Conservation (phyloP, 2,329 filamentous ascomycete genomes). For the Colletotrichum echinochloae region DNA sequence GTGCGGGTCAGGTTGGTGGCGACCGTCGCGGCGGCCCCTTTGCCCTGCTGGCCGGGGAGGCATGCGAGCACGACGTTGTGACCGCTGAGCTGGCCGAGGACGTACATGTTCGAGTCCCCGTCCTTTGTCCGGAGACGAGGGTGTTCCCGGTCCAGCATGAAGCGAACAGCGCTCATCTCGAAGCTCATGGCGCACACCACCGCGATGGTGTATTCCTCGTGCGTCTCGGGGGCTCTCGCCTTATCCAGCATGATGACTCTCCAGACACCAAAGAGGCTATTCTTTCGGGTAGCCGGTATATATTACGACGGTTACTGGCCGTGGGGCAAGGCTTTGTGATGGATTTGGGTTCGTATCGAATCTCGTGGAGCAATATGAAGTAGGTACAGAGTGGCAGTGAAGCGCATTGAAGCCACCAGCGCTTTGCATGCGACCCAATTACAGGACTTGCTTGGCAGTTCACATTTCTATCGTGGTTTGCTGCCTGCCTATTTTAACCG, state of each 20-base stretch:
- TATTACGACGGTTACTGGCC: neutral
- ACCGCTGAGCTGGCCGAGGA: neutral
- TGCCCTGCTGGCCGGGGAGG: neutral
- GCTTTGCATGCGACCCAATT: neutral
- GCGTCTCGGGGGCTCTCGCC: neutral
- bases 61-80: neutral
- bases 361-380: neutral
- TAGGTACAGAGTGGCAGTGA: neutral
- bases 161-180: conserved; percentile 46
- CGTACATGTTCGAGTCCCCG: neutral
- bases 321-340: neutral
- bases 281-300: neutral
- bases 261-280: neutral
- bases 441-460: neutral
- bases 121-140: neutral
- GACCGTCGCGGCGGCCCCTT: neutral
- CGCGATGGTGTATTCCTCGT: conserved; percentile 47
- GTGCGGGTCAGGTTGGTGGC: neutral
- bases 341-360: neutral
- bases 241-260: neutral
- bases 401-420: neutral
- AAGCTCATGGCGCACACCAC: conserved; percentile 45
- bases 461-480: neutral
- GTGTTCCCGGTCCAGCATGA: conserved; percentile 47
- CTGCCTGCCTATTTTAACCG: neutral